Evolutionary conservation across 2,329 filamentous ascomycete species (phyloP).

Genomic region (Calonectria crousiana): DNA sequence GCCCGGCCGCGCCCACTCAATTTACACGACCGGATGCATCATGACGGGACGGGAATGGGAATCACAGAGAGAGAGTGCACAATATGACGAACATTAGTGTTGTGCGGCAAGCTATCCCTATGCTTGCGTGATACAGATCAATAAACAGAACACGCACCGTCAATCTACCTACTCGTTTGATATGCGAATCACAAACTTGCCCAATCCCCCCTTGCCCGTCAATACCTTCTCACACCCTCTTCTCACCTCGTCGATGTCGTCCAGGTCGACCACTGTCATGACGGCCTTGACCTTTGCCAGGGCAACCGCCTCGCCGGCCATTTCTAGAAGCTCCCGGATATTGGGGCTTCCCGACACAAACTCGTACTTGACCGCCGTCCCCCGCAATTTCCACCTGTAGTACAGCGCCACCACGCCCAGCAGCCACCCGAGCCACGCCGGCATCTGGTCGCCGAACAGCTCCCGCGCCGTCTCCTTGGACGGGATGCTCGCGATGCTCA

Average conservation of each 20-base stretch:
- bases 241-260: conserved; percentile 58
- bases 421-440: conserved; percentile 53
- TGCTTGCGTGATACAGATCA: neutral
- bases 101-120: neutral
- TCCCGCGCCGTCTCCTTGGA: conserved; percentile 43
- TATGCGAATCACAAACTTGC: conserved; percentile 45
- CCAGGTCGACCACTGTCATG: conserved; percentile 54
- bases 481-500: conserved; percentile 57
- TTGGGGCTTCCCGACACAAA: conserved; percentile 60
- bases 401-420: conserved; percentile 52
- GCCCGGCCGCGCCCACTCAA: neutral
- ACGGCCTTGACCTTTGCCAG: conserved; percentile 58
- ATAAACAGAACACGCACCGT: neutral
- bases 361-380: conserved; percentile 58
- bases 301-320: conserved; percentile 54
- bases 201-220: conserved; percentile 42
- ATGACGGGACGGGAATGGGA: neutral
- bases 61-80: neutral
- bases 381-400: conserved; percentile 56
- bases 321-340: conserved; percentile 56
- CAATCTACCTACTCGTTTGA: conserved; percentile 10
- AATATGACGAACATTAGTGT: neutral
- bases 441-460: conserved; percentile 49
- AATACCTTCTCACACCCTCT: conserved; percentile 54
- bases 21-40: conserved; percentile 1